Base-by-base conservation (phyloP, 192 early-diverging fungal genomes). In the Rhizoclosmatium globosum region DNA sequence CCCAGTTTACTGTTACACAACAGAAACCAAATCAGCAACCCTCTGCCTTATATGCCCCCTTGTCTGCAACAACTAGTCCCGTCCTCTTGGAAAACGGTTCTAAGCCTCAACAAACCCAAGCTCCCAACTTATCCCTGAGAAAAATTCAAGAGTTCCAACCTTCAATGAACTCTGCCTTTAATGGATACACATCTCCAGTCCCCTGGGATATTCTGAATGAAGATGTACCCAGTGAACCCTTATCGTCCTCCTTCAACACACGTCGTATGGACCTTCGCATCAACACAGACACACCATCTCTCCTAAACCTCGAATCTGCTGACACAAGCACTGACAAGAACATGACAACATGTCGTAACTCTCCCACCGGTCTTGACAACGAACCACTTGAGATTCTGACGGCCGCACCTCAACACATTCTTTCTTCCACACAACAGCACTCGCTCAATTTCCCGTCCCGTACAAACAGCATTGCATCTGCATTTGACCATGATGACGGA, bases 311-410 rank as follows among this genome's bases (percentile, higher is more conserved):
- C 2, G 39, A 42, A 23, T 23, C 41, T 19, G 64, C 17, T 2
- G 21, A 23, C 41, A 66, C 15, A 17, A 69, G 11, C n/a, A 47
- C 39, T 11, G 45, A 47, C 45, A 41, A 43, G 45, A 69, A 48
- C 47, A n/a, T 69, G 47, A 69, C 68, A 17, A 41, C 45, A 47
- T 69, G 68, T 43, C 11, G 68, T 15, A 69, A 69, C 47, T 69
- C 68, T 39, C 68, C 68, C 9, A 69, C 42, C 31, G 41, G 62
- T 11, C n/a, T 69, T 21, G 68, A 69, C 21, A 41, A 64, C 21
- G 62, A 64, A 64, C 62, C 62, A 0, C 41, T 42, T 64, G 50
- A 53, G 50, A 53, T 64, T 64, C 11, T 42, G 11, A 57, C 21
- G 56, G 56, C 21, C 13, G 15, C 15, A 57, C 62, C 62, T 42